Evolutionary conservation across 2,329 filamentous ascomycete genomes (phyloP).

Genomic region (Trichoderma citrinoviride): DNA sequence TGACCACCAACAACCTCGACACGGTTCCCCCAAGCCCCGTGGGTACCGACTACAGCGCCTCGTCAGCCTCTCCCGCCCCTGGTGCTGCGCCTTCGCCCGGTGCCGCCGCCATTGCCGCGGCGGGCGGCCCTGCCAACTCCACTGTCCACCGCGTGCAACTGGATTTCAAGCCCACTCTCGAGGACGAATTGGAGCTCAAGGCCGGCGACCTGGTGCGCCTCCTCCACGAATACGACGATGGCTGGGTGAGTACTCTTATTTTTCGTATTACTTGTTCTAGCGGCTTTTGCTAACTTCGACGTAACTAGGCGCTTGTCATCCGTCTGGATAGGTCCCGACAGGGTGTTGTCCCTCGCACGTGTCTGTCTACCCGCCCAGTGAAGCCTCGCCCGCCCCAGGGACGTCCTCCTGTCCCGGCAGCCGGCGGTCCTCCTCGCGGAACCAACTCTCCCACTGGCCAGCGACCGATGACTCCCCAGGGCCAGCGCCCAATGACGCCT

Average conservation of each 20-base stretch:
- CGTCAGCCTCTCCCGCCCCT: constrained; percentile 51
- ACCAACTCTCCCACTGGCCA: constrained; percentile 34
- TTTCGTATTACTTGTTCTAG: constrained; percentile 23
- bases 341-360: constrained; percentile 90
- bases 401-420: constrained; percentile 47
- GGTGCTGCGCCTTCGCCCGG: constrained; percentile 37
- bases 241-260: constrained; percentile 69
- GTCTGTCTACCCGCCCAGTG: constrained; percentile 85
- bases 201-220: constrained; percentile 83
- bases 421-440: constrained; percentile 27
- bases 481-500: constrained; percentile 41
- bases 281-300: constrained; percentile 32
- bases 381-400: constrained; percentile 68
- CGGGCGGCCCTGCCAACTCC: constrained; percentile 56
- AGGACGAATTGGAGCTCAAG: constrained; percentile 81
- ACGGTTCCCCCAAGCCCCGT: constrained; percentile 56
- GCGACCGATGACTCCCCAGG: constrained; percentile 32
- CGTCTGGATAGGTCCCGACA: constrained; percentile 86
- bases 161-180: constrained; percentile 89
- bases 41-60: constrained; percentile 61
- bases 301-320: constrained; percentile 74
- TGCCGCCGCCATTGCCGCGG: constrained; percentile 60
- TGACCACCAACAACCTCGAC: constrained; percentile 34
- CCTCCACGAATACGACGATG: constrained; percentile 95
- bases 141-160: constrained; percentile 89